Base-by-base conservation (phyloP, 2,329 filamentous ascomycete species). In the Exophiala dermatitidis region DNA sequence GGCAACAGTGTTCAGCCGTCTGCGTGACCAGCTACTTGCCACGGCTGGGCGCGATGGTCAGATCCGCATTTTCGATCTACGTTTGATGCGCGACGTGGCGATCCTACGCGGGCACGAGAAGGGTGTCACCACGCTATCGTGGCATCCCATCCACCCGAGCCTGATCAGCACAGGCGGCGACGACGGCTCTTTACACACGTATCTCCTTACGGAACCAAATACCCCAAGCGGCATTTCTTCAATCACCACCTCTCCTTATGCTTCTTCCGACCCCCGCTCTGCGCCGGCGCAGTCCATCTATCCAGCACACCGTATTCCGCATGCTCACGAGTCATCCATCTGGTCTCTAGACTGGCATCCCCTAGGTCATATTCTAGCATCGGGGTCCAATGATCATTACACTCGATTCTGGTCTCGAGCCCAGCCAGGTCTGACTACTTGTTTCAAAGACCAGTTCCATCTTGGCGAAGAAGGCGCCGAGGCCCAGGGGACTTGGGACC, bases 341-440 rank as follows among this genome's bases (percentile, higher is more conserved):
- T 98, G 93, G 93, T 95, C 90, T 12, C 79, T 98, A 46, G 90
- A 96, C 73, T 98, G 93, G 90, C 93, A 98, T 67, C 93, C 93
- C 0, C 78, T 97, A 0, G 93, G 93, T 30, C 93, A 98, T 66
- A 91, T 98, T 59, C 80, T 98, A 5, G 90, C 90, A 0, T 95
- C 91, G 1, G 93, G 93, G 8, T 95, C 90, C 7, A 97, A 98
- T 69, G 93, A 98, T 69, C 85, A 93, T 38, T 90, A 95, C 57
- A 97, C 93, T 2, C 84, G 93, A 45, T 98, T 98, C 74, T 98
- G 93, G 93, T 90, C 90, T 2, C 84, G 93, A 40, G 82, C 89
- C 10, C 78, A 93, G 45, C 93, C 93, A 1, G 93, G 93, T 46
- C 52, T 56, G n/a, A 80, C 78, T n/a, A 84, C 86, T 49, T 86